These are phyloP conservation scores for Xylaria telfairii DNA, from an alignment of 495 filamentous ascomycete genomes.

Conservation along the genomic window DNA sequence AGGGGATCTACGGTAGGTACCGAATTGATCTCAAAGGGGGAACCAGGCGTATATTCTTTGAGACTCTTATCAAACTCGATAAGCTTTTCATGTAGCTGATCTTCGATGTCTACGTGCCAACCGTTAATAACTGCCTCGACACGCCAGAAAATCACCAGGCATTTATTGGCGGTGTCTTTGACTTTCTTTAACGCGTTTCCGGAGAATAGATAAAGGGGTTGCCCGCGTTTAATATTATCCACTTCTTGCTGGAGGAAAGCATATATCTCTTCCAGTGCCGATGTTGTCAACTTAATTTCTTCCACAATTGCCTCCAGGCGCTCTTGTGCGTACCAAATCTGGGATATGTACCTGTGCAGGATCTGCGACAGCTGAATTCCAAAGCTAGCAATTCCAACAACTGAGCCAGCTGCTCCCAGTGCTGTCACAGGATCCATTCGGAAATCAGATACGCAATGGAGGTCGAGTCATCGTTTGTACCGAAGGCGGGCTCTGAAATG, in stretches of 20 bases:
- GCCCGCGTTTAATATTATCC: neutral
- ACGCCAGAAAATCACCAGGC: neutral
- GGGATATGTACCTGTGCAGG: neutral
- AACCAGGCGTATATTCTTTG: neutral
- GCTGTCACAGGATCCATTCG: conserved; percentile 5
- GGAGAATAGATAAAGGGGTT: conserved; percentile 1
- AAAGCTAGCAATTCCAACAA: conserved; percentile 5
- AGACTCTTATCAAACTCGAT: neutral
- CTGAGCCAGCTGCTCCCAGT: conserved; percentile 2
- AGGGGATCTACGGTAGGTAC: neutral
- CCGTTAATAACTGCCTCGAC: neutral
- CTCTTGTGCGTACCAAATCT: neutral
- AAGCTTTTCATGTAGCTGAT: neutral
- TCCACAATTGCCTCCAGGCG: neutral
- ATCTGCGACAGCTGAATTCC: neutral
- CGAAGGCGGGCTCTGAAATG: neutral
- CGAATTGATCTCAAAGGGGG: neutral
- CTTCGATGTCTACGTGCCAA: neutral
- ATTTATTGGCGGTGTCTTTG: neutral
- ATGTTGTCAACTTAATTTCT: neutral
- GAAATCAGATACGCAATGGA: neutral
- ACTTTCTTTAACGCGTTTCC: neutral
- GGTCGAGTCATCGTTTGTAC: neutral
- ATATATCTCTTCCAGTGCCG: neutral
- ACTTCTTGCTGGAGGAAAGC: neutral